phyloP scores from a whole-genome alignment of 1,139 yeast genomes.

The Suhomyces atakaporum region DNA sequence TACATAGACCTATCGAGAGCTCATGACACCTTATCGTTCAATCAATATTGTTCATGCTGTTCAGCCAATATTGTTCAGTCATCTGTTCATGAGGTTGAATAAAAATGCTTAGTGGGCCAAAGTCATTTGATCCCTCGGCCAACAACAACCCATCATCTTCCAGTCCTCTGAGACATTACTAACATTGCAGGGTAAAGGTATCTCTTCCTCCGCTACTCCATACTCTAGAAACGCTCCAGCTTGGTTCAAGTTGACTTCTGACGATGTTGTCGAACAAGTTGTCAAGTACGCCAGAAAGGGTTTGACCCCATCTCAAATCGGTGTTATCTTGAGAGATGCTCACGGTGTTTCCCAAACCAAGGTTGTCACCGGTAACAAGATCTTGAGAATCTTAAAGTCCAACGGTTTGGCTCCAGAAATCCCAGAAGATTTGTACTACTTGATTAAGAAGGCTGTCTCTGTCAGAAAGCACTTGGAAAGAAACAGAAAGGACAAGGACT shows the following conservation, averaged over 20 bases:
- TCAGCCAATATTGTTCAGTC: no score
- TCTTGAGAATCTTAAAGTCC: constrained; percentile 97
- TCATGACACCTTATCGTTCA: no score
- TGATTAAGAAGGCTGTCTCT: constrained; percentile 99
- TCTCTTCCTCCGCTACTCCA: constrained; percentile 98
- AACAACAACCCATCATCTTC: no score
- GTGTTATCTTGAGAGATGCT: constrained; percentile 99
- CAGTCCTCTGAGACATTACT: constrained; percentile 6
- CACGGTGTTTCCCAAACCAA: constrained; percentile 99
- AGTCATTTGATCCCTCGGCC: no score
- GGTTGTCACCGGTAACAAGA: constrained; percentile 99
- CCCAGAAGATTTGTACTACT: constrained; percentile 99
- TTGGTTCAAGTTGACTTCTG: constrained; percentile 98
- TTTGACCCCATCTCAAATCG: constrained; percentile 98
- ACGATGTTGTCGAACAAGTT: constrained; percentile 96
- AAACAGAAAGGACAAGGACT: constrained; percentile 99
- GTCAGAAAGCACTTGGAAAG: constrained; percentile 99
- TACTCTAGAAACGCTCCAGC: constrained; percentile 98
- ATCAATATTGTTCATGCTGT: no score
- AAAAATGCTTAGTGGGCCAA: no score
- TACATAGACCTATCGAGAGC: no score
- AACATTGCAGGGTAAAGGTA: constrained; percentile 88
- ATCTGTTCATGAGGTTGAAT: no score
- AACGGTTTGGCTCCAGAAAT: constrained; percentile 99
- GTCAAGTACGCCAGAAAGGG: constrained; percentile 99